Evolutionary conservation across 306 rosid genomes (phyloP).

Genomic region (Vigna hirtella): DNA sequence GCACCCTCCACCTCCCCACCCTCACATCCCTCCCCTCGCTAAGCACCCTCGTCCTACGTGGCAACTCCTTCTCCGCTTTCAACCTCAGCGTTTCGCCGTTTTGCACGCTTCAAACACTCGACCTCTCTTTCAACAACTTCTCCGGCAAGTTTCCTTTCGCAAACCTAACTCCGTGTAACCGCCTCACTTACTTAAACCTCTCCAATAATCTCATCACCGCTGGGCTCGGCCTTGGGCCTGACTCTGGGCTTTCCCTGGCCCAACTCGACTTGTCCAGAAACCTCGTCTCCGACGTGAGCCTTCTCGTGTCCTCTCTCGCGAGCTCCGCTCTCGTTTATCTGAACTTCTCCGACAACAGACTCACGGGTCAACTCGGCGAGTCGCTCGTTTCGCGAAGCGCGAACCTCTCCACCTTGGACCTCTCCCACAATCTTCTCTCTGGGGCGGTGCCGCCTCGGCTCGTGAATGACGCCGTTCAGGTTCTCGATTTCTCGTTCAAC

Average conservation of each 20-base stretch:
- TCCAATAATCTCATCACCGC: conserved; percentile 57
- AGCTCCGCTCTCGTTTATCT: conserved; percentile 53
- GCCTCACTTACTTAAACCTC: conserved; percentile 54
- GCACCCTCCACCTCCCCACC: conserved; percentile 53
- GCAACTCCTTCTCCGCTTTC: conserved; percentile 54
- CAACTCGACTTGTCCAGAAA: conserved; percentile 66
- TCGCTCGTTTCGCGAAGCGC: conserved; percentile 34
- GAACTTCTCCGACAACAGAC: conserved; percentile 61
- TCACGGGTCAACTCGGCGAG: conserved; percentile 51
- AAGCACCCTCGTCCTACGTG: conserved; percentile 46
- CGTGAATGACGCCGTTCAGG: conserved; percentile 49
- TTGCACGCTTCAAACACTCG: conserved; percentile 54
- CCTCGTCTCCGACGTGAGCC: conserved; percentile 47
- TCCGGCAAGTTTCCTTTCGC: conserved; percentile 50
- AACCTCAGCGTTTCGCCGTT: conserved; percentile 44
- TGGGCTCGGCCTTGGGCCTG: neutral
- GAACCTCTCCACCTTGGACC: conserved; percentile 54
- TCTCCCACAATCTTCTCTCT: conserved; percentile 57
- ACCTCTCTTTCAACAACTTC: conserved; percentile 69
- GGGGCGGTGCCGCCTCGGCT: conserved; percentile 55
- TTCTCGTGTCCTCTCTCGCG: conserved; percentile 38
- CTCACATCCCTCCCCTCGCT: conserved; percentile 60
- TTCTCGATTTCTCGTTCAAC: conserved; percentile 68
- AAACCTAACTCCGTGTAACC: conserved; percentile 38
- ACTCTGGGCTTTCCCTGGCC: conserved; percentile 37